phyloP scores from a whole-genome alignment of 2,329 filamentous ascomycete genomes.

The Diaporthe ampelina region DNA sequence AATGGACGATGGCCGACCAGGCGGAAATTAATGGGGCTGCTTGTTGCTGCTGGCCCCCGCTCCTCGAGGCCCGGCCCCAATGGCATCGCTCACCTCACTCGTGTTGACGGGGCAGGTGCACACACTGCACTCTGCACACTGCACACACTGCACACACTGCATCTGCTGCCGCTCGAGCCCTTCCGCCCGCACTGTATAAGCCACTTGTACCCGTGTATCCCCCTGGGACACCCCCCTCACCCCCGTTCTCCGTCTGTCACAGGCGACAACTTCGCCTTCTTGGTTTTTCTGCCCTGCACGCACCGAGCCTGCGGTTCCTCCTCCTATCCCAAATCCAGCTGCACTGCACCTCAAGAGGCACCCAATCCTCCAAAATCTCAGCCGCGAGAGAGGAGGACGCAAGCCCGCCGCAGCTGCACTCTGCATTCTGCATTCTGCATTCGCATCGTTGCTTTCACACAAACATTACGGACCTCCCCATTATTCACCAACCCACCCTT shows the following conservation, averaged over 20 bases:
- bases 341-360: constrained; percentile 33
- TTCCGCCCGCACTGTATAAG: constrained; percentile 13
- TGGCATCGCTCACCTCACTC: background rate
- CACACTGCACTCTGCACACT: no score
- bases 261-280: constrained; percentile 29
- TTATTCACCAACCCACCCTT: constrained; percentile 5
- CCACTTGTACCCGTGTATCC: constrained; percentile 5
- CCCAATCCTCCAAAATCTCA: constrained; percentile 35
- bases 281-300: constrained; percentile 35
- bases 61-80: constrained; percentile 11
- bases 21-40: constrained; percentile 33
- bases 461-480: constrained; percentile 15
- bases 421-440: background rate
- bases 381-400: constrained; percentile 21
- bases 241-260: constrained; percentile 24
- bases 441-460: constrained; percentile 23
- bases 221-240: background rate
- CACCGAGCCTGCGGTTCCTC: constrained; percentile 34
- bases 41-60: constrained; percentile 18
- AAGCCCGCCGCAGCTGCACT: constrained; percentile 17
- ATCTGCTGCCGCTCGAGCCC: background rate
- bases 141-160: no score
- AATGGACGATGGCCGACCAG: constrained; percentile 32
- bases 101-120: background rate
- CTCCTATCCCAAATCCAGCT: constrained; percentile 33